phyloP scores from a whole-genome alignment of 2,329 filamentous ascomycete species.

The Stagonosporopsis rhizophila region DNA sequence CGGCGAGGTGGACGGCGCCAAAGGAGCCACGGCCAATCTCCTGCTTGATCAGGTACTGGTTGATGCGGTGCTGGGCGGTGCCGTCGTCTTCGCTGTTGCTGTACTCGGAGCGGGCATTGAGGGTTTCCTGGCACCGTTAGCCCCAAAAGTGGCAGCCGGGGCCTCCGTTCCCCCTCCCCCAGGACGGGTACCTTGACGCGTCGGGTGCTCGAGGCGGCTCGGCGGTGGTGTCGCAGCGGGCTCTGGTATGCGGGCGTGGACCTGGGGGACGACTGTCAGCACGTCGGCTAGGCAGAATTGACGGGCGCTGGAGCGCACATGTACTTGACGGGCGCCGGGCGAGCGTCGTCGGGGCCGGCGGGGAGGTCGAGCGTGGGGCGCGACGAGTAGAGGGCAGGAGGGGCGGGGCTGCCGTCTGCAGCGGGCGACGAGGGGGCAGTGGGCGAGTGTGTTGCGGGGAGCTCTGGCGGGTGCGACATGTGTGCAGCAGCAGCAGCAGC shows the following conservation, averaged over 20 bases:
- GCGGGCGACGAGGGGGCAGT: constrained; percentile 1
- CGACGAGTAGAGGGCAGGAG: constrained; percentile 49
- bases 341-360: constrained; percentile 44
- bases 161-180: too few species aligned
- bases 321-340: constrained; percentile 57
- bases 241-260: constrained; percentile 66
- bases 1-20: constrained; percentile 87
- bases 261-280: constrained; percentile 47
- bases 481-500: too few species aligned
- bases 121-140: constrained; percentile 71
- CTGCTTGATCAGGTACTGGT: constrained; percentile 92
- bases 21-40: constrained; percentile 98
- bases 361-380: constrained; percentile 58
- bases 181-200: constrained; percentile 66
- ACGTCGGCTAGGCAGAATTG: constrained; percentile 34
- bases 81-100: constrained; percentile 85
- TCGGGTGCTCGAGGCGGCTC: constrained; percentile 65
- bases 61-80: constrained; percentile 82
- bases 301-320: constrained; percentile 52
- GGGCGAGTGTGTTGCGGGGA: not conserved
- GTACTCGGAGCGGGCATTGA: constrained; percentile 88
- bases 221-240: constrained; percentile 70
- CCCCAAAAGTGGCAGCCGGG: too few species aligned
- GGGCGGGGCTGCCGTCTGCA: not conserved
- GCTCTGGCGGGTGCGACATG: constrained; percentile 13